Base-by-base conservation (phyloP, 108 stramenopile genomes). In the Nitzschia sp. region DNA sequence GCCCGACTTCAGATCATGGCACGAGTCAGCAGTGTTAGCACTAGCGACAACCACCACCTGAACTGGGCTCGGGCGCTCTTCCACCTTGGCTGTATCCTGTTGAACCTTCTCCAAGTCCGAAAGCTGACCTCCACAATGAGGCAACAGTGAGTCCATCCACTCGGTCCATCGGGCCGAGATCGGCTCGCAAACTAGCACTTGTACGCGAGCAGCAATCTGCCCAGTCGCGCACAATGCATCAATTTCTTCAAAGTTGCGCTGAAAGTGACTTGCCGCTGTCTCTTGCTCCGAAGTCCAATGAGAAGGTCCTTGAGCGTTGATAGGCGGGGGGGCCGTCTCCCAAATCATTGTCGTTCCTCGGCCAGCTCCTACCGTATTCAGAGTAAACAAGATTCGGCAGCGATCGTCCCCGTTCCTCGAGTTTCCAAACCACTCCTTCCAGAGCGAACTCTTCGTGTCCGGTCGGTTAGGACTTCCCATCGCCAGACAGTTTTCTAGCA, bases 271-370 rank as follows among this genome's bases (percentile, higher is more conserved):
- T 9, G 87, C 90, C 13, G 93, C 89, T 6, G 93, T 88, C 55
- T 91, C 89, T 75, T 94, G 93, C 59, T 94, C 93, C 18, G 86
- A 87, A 21, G 75, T 85, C 93, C 93, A 94, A n/a, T 76, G 83
- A 9, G 71, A 48, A 33, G 90, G 88, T 21, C 81, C 85, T 21
- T 87, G 77, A 23, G 83, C 75, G 66, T 88, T 62, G 2, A 58
- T 32, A 0, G 82, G 59, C 21, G 90, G 90, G 15, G 92, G 92
- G 19, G 74, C 67, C 1, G 93, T 94, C 70, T 94, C 93, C 93
- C 93, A 94, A 17, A 94, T 75, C 78, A 94, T 89, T 1, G 90
- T 91, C 2, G 88, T 84, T 61, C 86, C 86, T 8, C 89, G 82
- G 47, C 90, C 88, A 11, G 83, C 93, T 17, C 93, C 93, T 2